Percentiles rank a stretch among this genome's conserved stretches.
phyloP scores from a whole-genome alignment of 768 basidiomycete species.

The Tylopilus rubrobrunneus region DNA sequence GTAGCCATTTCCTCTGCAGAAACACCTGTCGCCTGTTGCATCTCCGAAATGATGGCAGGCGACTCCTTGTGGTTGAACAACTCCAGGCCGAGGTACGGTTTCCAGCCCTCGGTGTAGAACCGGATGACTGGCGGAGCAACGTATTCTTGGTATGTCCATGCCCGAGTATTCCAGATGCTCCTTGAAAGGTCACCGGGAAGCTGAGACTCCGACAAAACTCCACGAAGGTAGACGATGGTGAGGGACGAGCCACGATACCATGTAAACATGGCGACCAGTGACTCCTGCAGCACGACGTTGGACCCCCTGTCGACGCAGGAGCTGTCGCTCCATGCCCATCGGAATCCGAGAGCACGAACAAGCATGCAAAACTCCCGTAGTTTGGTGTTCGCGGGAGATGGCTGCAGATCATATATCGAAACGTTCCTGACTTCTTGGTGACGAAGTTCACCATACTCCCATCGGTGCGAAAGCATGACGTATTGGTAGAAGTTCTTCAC shows the following conservation, averaged over 20 bases:
- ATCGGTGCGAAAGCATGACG: background rate
- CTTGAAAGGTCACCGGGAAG: background rate
- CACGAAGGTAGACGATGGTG: background rate
- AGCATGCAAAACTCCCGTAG: background rate
- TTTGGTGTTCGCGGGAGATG: background rate
- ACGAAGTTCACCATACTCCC: background rate
- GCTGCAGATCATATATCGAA: background rate
- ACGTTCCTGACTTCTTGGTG: background rate
- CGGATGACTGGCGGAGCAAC: conserved; percentile 4
- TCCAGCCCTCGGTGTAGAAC: conserved; percentile 14
- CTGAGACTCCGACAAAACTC: background rate
- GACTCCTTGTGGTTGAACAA: conserved; percentile 8
- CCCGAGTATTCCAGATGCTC: conserved; percentile 15
- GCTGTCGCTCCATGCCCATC: background rate
- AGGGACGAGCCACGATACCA: background rate
- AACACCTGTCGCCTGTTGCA: background rate
- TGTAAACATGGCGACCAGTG: background rate
- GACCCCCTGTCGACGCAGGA: background rate
- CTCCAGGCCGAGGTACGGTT: background rate
- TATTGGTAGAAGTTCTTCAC: background rate
- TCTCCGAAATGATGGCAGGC: background rate
- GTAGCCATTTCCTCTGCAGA: background rate
- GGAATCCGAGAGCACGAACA: background rate
- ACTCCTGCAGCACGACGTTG: background rate
- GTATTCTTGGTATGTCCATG: conserved; percentile 9